phyloP scores from a whole-genome alignment of 73 alveolate genomes.

The Durusdinium trenchii region DNA sequence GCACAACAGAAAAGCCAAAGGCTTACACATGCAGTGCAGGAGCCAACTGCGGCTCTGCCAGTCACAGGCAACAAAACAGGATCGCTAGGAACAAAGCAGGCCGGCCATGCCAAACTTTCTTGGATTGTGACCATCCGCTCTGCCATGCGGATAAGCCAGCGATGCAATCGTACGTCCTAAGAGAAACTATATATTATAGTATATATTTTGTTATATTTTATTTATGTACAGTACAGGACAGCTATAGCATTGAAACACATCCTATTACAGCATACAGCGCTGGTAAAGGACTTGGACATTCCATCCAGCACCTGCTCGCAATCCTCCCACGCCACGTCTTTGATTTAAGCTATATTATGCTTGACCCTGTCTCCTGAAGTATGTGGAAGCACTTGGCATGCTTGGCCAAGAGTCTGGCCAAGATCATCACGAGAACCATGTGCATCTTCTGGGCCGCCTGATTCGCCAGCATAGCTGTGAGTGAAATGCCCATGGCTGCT shows the following conservation, averaged over 20 bases:
- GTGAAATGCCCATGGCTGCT: slow-evolving; percentile 59
- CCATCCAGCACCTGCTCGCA: neutral
- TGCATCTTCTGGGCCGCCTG: neutral
- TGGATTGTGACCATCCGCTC: slow-evolving; percentile 50
- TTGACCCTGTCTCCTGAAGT: no score
- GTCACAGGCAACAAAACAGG: neutral
- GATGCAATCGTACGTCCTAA: slow-evolving; percentile 44
- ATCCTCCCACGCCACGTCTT: neutral
- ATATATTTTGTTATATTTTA: no score
- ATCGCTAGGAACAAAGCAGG: neutral
- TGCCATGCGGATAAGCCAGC: slow-evolving; percentile 33
- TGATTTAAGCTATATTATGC: neutral
- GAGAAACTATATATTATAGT: neutral
- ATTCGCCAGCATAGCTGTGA: neutral
- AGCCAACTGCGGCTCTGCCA: neutral
- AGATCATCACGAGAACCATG: neutral
- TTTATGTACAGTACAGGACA: neutral
- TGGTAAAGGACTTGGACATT: neutral
- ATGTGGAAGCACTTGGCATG: no score
- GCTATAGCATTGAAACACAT: neutral
- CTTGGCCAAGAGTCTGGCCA: neutral
- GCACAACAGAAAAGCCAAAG: neutral
- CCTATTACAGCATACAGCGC: neutral
- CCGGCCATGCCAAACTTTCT: slow-evolving; percentile 61
- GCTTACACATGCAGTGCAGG: neutral